phyloP scores from a whole-genome alignment of 2,329 filamentous ascomycete species.

The Chrysoporthe puriensis region DNA sequence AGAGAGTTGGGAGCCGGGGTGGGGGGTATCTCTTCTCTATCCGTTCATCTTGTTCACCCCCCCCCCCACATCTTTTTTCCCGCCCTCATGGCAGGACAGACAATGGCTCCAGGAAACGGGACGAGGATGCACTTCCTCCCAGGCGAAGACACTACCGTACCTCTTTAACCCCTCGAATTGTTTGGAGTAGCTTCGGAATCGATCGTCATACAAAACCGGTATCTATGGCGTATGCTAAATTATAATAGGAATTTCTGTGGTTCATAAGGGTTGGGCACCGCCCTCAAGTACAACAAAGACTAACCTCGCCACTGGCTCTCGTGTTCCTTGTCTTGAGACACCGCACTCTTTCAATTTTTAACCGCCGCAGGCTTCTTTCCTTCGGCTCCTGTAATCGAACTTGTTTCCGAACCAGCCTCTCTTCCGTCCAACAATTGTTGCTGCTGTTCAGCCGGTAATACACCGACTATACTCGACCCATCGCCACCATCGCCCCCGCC shows the following conservation, averaged over 20 bases:
- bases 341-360: constrained; percentile 23
- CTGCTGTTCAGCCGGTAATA: constrained; percentile 19
- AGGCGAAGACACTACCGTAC: too few species aligned
- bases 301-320: not conserved
- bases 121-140: too few species aligned
- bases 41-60: too few species aligned
- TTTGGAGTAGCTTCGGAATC: too few species aligned
- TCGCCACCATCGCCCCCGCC: constrained; percentile 58
- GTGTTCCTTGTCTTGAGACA: not conserved
- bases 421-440: constrained; percentile 35
- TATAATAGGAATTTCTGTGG: not conserved
- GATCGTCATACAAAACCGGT: not conserved
- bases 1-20: too few species aligned
- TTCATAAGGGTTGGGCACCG: too few species aligned
- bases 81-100: too few species aligned
- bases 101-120: too few species aligned
- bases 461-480: constrained; percentile 23
- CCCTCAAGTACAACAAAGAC: too few species aligned
- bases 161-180: too few species aligned
- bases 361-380: constrained; percentile 22
- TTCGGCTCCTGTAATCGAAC: constrained; percentile 21
- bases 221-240: not conserved
- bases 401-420: constrained; percentile 32
- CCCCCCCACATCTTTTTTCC: too few species aligned
- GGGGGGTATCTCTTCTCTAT: too few species aligned